These are phyloP conservation scores for Helichrysum umbraculigerum DNA, from an alignment of 129 eudicot species.

Conservation along the genomic window DNA sequence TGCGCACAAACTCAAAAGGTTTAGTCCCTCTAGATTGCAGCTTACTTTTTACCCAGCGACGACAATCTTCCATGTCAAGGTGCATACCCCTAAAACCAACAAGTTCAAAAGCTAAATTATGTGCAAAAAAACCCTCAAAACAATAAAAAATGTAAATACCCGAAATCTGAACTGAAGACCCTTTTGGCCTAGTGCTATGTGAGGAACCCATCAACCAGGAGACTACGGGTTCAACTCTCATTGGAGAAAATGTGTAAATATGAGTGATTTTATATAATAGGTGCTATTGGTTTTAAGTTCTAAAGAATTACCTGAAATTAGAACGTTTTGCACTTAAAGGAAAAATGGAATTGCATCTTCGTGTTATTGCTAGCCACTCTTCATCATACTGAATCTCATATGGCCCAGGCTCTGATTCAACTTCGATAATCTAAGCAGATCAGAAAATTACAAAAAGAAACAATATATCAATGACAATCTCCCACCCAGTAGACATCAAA, in stretches of 20 bases:
- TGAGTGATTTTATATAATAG: too few species aligned
- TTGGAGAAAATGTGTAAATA: too few species aligned
- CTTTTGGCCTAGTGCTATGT: too few species aligned
- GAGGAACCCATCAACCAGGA: too few species aligned
- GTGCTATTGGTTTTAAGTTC: too few species aligned
- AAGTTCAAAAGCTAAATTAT: conserved; percentile 7
- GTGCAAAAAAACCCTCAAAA: not conserved
- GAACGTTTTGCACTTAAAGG: conserved; percentile 56
- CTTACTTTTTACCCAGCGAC: conserved; percentile 65
- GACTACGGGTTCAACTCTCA: too few species aligned
- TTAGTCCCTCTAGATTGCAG: conserved; percentile 67
- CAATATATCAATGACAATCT: not conserved
- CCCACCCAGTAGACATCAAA: conserved; percentile 1
- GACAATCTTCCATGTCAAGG: conserved; percentile 59
- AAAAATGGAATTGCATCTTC: conserved; percentile 54
- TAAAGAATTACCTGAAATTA: conserved; percentile 43
- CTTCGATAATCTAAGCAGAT: conserved; percentile 57
- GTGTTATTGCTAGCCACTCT: conserved; percentile 96
- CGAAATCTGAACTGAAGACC: not conserved
- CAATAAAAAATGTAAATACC: not conserved
- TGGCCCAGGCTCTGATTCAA: conserved; percentile 79
- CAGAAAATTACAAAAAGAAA: not conserved
- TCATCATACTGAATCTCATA: conserved; percentile 78
- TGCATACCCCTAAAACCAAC: conserved; percentile 42
- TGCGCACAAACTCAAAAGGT: conserved; percentile 72